Percentiles rank a stretch among this genome's conserved stretches.
phyloP scores from a whole-genome alignment of 768 basidiomycete genomes.

The Podaxis sp. region DNA sequence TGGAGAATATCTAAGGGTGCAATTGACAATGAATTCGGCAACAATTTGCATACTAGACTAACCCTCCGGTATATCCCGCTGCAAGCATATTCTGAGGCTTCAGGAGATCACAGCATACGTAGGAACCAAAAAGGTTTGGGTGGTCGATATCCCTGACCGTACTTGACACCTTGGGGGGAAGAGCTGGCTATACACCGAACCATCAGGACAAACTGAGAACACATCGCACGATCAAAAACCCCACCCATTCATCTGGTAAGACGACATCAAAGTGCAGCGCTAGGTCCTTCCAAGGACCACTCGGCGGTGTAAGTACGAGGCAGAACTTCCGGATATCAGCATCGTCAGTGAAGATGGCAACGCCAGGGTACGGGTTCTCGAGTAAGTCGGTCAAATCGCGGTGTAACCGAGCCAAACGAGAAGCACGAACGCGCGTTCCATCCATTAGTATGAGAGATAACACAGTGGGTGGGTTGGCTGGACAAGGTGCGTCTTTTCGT shows the following conservation, averaged over 20 bases:
- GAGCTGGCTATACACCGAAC: slow-evolving; percentile 30
- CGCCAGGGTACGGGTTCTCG: slow-evolving; percentile 43
- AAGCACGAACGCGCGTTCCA: no score
- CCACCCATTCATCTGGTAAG: slow-evolving; percentile 40
- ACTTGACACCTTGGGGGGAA: slow-evolving; percentile 28
- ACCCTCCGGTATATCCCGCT: no score
- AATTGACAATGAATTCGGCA: no score
- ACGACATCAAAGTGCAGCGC: slow-evolving; percentile 40
- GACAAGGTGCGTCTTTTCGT: no score
- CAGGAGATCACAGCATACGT: no score
- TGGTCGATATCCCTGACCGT: no score
- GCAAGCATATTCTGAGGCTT: no score
- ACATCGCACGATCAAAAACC: not conserved
- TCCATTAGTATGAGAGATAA: no score
- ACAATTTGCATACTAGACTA: no score
- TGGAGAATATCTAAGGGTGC: no score
- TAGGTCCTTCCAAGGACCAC: slow-evolving; percentile 45
- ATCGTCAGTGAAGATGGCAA: slow-evolving; percentile 41
- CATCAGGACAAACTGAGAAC: not conserved
- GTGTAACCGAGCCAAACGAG: slow-evolving; percentile 24
- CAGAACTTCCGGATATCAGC: slow-evolving; percentile 41
- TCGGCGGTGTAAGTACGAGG: slow-evolving; percentile 42
- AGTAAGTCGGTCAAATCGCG: slow-evolving; percentile 41
- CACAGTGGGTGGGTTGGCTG: no score
- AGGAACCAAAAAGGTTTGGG: no score